Evolutionary conservation across 352 stramenopile species (phyloP), one percentile per base, ranked within the genome.

Genomic region (Lagenidium giganteum): DNA sequence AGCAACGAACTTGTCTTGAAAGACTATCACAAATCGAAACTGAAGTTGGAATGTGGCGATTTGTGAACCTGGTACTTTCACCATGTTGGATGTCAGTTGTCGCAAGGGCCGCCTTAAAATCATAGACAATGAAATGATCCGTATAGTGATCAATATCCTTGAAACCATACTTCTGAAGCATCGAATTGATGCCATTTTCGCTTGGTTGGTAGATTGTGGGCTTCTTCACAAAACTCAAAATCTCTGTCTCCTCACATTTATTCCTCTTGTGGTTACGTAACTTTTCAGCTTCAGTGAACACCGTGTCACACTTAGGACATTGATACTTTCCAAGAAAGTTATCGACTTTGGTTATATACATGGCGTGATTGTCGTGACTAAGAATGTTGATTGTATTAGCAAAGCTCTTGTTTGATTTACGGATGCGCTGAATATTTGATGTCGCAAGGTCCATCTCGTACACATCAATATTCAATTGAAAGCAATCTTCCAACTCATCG

Each of bases 381-480:
- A 51, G 32, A 40, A 59, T 59, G 24, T 59, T 61, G 24, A 61
- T 43, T 14, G 25, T 57, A 14, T 57, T 54, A 17, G 25, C 23
- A 32, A 38, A 52, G 3, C 8, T 25, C 3, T 28, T 45, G 3
- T 30, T 30, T 13, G 51, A 53, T 17, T 48, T 29, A 27, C 29
- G 30, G 22, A 42, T 42, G 3, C 27, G 26, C 4, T 13, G 28
- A 21, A 49, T 27, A 27, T 59, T 37, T 14, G 37, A 25, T 18
- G 51, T 59, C 12, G 47, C 43, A 30, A 42, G 13, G 39, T 53
- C 34, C 42, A 59, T 53, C 20, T 40, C 40, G 17, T 53, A 44
- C 1, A 59, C 42, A 37, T 59, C 26, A 22, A 59, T 57, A 8
- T 33, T 34, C 3, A 53, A 12, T 20, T 48, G 16, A 26, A 59